Evolutionary conservation across 129 eudicot species (phyloP).

Genomic region (sunflower (Helianthus annuus)): DNA sequence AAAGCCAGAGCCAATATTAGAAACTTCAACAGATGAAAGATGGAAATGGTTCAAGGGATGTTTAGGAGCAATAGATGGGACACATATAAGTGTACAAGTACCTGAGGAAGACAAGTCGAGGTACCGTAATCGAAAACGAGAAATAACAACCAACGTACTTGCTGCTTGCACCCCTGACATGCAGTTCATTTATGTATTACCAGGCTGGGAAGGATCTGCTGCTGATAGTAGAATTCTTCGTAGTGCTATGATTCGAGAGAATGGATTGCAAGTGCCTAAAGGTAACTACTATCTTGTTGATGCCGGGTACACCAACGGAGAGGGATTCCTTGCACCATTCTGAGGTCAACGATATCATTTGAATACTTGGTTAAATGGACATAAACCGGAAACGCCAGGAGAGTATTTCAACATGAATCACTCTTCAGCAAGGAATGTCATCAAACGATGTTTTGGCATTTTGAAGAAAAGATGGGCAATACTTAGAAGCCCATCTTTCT

Average conservation of each 20-base stretch:
- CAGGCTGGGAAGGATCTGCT: neutral
- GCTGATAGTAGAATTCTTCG: neutral
- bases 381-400: no score
- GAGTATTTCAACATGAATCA: no score
- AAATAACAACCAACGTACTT: neutral
- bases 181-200: slow-evolving; percentile 1
- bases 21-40: neutral
- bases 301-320: no score
- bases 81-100: neutral
- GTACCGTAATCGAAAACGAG: neutral
- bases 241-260: neutral
- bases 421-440: no score
- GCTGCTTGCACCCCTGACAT: neutral
- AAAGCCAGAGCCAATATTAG: neutral
- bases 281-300: no score
- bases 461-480: no score
- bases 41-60: slow-evolving; percentile 8
- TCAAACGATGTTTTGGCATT: no score
- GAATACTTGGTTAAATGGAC: no score
- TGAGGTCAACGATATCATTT: no score
- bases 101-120: neutral
- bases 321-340: no score
- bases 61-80: neutral
- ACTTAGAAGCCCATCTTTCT: no score
- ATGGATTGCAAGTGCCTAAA: no score